phyloP scores from a whole-genome alignment of 768 basidiomycete genomes.

The Coprinopsis marcescibilis region DNA sequence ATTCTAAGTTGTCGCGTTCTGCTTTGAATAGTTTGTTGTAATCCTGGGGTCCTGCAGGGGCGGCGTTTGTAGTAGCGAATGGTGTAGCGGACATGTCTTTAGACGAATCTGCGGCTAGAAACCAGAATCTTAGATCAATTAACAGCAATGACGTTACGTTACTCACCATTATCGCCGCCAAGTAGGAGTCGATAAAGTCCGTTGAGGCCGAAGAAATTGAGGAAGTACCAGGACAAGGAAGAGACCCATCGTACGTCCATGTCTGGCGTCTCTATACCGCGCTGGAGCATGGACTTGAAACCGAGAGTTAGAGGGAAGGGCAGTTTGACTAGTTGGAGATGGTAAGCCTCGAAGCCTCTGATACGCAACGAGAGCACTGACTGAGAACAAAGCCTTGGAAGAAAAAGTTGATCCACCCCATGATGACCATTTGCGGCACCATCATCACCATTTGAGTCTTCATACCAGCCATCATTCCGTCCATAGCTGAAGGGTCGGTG shows the following conservation, averaged over 20 bases:
- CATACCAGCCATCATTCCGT: constrained; percentile 98
- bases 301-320: constrained; percentile 96
- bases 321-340: constrained; percentile 63
- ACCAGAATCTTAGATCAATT: constrained; percentile 1
- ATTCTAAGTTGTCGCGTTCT: constrained; percentile 89
- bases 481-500: constrained; percentile 88
- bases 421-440: constrained; percentile 97
- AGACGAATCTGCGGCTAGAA: constrained; percentile 70
- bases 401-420: constrained; percentile 99
- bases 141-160: constrained; percentile 5
- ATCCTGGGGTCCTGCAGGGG: constrained; percentile 68
- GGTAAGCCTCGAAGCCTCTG: neutral
- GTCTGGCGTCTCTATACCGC: constrained; percentile 90
- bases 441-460: constrained; percentile 99
- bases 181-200: constrained; percentile 92
- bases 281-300: constrained; percentile 97
- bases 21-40: constrained; percentile 85
- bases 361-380: constrained; percentile 38
- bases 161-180: constrained; percentile 81
- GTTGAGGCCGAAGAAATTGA: constrained; percentile 97
- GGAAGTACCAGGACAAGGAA: constrained; percentile 97
- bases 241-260: constrained; percentile 99
- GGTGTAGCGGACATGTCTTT: constrained; percentile 69
- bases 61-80: constrained; percentile 46
- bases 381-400: constrained; percentile 98